phyloP scores from a whole-genome alignment of 2,329 filamentous ascomycete genomes.

The Pseudogymnoascus sp. region DNA sequence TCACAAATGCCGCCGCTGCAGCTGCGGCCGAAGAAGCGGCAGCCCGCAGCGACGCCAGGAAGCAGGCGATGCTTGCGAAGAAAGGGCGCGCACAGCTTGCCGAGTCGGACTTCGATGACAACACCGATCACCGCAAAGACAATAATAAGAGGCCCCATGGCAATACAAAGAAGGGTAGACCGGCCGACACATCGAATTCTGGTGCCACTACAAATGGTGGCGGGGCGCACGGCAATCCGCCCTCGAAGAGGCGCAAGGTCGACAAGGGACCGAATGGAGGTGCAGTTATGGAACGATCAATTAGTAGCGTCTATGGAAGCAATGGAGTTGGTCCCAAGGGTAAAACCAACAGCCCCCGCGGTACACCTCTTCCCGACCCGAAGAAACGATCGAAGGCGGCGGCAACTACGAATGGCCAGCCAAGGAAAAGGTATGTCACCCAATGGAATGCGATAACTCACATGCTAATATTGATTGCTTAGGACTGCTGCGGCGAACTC shows the following conservation, averaged over 20 bases:
- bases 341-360: conserved; percentile 58
- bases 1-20: conserved; percentile 63
- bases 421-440: conserved; percentile 64
- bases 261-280: conserved; percentile 55
- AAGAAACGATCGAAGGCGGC: conserved; percentile 67
- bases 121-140: conserved; percentile 39
- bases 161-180: conserved; percentile 56
- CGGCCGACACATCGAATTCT: conserved; percentile 42
- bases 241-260: conserved; percentile 72
- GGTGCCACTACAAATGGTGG: conserved; percentile 56
- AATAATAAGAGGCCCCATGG: conserved; percentile 63
- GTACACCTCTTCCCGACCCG: conserved; percentile 58
- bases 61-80: conserved; percentile 72
- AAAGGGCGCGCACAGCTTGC: conserved; percentile 49
- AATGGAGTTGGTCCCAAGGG: conserved; percentile 44
- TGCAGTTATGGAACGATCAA: conserved; percentile 58
- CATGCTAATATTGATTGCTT: conserved; percentile 17
- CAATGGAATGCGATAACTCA: neutral
- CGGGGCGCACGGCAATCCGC: conserved; percentile 43
- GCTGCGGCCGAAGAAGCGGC: conserved; percentile 77
- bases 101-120: conserved; percentile 76
- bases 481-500: conserved; percentile 41
- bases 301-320: conserved; percentile 50
- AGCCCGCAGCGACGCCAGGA: conserved; percentile 74
- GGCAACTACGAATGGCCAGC: conserved; percentile 57